Base-by-base conservation (phyloP, 768 basidiomycete genomes). In the Termitomyces sp. region DNA sequence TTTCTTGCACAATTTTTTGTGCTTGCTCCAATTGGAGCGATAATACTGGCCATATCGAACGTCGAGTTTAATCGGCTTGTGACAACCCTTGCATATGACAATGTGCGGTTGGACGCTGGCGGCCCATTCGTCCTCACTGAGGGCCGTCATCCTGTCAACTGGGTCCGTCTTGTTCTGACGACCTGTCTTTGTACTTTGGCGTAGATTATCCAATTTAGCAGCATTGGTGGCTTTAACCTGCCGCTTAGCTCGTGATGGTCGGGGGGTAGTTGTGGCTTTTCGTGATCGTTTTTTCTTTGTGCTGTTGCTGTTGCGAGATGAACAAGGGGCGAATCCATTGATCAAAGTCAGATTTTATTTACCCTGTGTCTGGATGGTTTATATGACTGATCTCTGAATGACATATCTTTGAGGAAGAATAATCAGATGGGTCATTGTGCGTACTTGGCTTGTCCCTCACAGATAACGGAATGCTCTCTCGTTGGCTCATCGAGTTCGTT, bases 61-160 rank as follows among this genome's bases (percentile, higher is more conserved):
- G n/a, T 57, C 56, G 18, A 57, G 56, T 43, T n/a, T 50, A 4
- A 57, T 57, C 13, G 30, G 28, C n/a, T 50, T 49, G 38, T 9
- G 18, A 18, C 56, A 57, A 1, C n/a, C 56, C 4, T 16, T 50
- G 30, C 56, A 57, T 6, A 6, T 7, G 12, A 57, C 56, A 33
- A 20, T 2, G 18, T 32, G 3, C 3, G 38, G 49, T 18, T 2
- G 2, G 5, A 57, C 32, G 8, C 20, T 16, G n/a, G 28, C 23
- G 10, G 56, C 26, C 48, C 49, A 57, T 30, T 38, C 16, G 14
- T 57, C 56, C 2, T 16, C 26, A n/a, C 8, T 14, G 36, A 57
- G 49, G 36, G 20, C 26, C 4, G n/a, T 14, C n/a, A 10, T 40
- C 20, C 56, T 18, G n/a, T 4, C 49, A 18, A 8, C 9, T 1